Evolutionary conservation across 805 yeast species (phyloP).

Genomic region (Saturnispora besseyi): DNA sequence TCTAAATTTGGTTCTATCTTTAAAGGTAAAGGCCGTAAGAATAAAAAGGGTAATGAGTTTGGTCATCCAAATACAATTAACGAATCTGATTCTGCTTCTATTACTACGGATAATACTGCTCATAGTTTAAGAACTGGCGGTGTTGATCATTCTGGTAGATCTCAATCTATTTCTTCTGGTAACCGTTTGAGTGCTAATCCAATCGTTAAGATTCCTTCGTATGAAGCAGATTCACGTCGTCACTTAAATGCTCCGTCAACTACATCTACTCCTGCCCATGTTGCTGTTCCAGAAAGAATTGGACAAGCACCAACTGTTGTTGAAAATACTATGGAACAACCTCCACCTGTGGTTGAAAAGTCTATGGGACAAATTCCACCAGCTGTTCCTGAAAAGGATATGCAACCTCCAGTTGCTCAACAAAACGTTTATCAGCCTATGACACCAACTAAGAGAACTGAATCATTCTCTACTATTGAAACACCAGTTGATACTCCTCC

Average conservation of each 20-base stretch:
- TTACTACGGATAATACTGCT: slow-evolving; percentile 16
- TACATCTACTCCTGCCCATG: not conserved
- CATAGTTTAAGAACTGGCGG: slow-evolving; percentile 2
- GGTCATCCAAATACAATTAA: slow-evolving; percentile 19
- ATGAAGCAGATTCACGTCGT: not conserved
- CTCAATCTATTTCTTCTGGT: slow-evolving; percentile 10
- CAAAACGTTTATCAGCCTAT: slow-evolving; percentile 15
- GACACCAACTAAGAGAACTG: slow-evolving; percentile 26
- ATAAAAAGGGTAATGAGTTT: slow-evolving; percentile 29
- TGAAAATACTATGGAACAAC: too few species aligned
- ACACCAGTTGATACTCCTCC: slow-evolving; percentile 5
- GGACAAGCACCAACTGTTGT: slow-evolving; percentile 1
- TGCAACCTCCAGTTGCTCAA: not conserved
- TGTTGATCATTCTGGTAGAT: slow-evolving; percentile 8
- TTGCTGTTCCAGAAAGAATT: not conserved
- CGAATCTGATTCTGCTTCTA: slow-evolving; percentile 27
- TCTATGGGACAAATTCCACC: not conserved
- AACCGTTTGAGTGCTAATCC: not conserved
- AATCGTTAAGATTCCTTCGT: not conserved
- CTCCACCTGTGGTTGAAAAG: not conserved
- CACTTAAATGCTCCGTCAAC: not conserved
- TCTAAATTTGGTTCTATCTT: slow-evolving; percentile 72
- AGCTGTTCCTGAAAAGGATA: not conserved
- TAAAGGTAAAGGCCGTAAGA: slow-evolving; percentile 41
- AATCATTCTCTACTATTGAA: slow-evolving; percentile 17